These are phyloP conservation scores for Escovopsis sp. DNA, from an alignment of 2,329 filamentous ascomycete genomes.

Conservation along the genomic window DNA sequence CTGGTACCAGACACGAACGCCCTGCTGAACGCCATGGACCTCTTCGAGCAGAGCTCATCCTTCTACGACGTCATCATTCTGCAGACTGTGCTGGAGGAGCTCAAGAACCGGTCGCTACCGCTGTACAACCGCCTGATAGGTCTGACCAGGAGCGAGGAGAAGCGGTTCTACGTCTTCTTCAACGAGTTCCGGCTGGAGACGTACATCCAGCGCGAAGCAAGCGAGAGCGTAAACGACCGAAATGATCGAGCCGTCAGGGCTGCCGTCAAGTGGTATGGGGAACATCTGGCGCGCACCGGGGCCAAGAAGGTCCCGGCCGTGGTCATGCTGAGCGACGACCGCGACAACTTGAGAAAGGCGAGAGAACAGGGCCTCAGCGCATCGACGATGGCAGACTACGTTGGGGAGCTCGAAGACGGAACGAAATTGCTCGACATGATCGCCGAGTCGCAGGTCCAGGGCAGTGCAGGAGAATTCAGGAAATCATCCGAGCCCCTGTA, in stretches of 20 bases:
- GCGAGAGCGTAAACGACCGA: slow-evolving; percentile 87
- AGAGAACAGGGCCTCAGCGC: slow-evolving; percentile 59
- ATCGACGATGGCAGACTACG: slow-evolving; percentile 58
- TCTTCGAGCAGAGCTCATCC: slow-evolving; percentile 81
- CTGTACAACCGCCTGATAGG: slow-evolving; percentile 87
- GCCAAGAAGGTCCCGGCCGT: slow-evolving; percentile 52
- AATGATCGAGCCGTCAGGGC: slow-evolving; percentile 84
- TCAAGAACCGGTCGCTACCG: slow-evolving; percentile 83
- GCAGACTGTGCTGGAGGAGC: slow-evolving; percentile 90
- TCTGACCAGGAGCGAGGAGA: slow-evolving; percentile 87
- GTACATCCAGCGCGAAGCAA: slow-evolving; percentile 55
- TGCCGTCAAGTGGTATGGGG: slow-evolving; percentile 78
- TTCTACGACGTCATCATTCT: slow-evolving; percentile 96
- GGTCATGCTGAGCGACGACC: slow-evolving; percentile 90
- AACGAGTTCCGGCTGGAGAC: slow-evolving; percentile 95
- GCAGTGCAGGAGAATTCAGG: slow-evolving; percentile 43
- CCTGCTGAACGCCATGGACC: slow-evolving; percentile 86
- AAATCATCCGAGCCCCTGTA: slow-evolving; percentile 61
- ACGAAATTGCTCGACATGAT: slow-evolving; percentile 89
- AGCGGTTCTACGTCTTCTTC: slow-evolving; percentile 97
- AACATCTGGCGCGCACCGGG: slow-evolving; percentile 57
- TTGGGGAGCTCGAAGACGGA: slow-evolving; percentile 68
- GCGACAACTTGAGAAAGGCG: slow-evolving; percentile 71
- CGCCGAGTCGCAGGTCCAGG: slow-evolving; percentile 57
- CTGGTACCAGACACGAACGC: slow-evolving; percentile 93